phyloP scores from a whole-genome alignment of 768 basidiomycete species.

The Pleurotus giganteus region DNA sequence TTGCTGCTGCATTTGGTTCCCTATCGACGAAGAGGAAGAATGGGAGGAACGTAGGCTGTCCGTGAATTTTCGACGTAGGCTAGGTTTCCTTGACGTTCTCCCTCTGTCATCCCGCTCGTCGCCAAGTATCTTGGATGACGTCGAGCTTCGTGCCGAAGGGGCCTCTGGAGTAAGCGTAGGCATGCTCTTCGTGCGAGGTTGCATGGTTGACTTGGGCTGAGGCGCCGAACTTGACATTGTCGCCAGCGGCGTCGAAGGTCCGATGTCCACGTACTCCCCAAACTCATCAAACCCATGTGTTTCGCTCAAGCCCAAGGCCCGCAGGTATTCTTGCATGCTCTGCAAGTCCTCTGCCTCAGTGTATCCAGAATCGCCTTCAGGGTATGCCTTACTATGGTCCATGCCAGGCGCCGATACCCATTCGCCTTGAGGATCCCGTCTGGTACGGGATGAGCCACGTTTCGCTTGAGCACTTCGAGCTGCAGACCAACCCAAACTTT shows the following conservation, averaged over 20 bases:
- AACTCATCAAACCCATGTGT: slow-evolving; percentile 16
- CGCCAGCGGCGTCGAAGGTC: not conserved
- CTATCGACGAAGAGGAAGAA: slow-evolving; percentile 9
- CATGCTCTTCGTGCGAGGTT: slow-evolving; percentile 53
- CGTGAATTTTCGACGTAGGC: slow-evolving; percentile 25
- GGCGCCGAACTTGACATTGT: slow-evolving; percentile 6
- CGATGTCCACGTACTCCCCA: slow-evolving; percentile 19
- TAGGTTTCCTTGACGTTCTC: slow-evolving; percentile 23
- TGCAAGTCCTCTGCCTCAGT: not conserved
- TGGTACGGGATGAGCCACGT: slow-evolving; percentile 2
- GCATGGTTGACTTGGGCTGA: slow-evolving; percentile 16
- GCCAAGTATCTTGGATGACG: slow-evolving; percentile 16
- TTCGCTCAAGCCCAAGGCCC: not conserved
- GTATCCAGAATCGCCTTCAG: not conserved
- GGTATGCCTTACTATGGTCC: not conserved
- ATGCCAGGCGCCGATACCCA: not conserved
- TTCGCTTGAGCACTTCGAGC: slow-evolving; percentile 5
- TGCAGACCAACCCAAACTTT: slow-evolving; percentile 5
- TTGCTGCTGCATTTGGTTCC: slow-evolving; percentile 5
- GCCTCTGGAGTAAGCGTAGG: slow-evolving; percentile 24
- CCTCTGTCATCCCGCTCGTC: slow-evolving; percentile 19
- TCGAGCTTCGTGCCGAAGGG: slow-evolving; percentile 17
- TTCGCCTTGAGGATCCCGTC: slow-evolving; percentile 3
- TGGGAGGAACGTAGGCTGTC: slow-evolving; percentile 21
- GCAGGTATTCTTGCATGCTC: not conserved